phyloP scores from a whole-genome alignment of 2,329 filamentous ascomycete species.

The Cadophora sp. region DNA sequence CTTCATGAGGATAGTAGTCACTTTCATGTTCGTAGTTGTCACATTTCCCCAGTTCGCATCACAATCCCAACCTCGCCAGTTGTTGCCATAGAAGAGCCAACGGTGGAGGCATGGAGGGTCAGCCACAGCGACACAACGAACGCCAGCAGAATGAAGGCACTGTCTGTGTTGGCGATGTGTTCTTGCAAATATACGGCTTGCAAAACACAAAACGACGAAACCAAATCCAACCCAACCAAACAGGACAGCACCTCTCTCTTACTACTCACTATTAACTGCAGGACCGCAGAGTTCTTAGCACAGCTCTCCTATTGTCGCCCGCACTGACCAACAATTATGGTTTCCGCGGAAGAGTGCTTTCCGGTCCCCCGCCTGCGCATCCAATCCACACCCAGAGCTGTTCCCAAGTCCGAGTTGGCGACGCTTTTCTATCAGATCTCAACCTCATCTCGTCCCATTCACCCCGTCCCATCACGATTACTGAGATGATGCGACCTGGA shows the following conservation, averaged over 20 bases:
- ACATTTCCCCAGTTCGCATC: not conserved
- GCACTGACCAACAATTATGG: not conserved
- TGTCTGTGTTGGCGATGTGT: not conserved
- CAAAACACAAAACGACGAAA: no score
- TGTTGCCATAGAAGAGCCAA: constrained; percentile 4
- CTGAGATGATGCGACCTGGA: constrained; percentile 13
- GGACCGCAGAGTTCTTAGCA: not conserved
- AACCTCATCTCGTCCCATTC: constrained; percentile 11
- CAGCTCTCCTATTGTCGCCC: not conserved
- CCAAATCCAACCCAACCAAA: no score
- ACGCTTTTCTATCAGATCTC: constrained; percentile 18
- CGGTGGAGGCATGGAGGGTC: not conserved
- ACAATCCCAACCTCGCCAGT: not conserved
- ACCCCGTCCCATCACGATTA: not conserved
- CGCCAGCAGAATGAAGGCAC: not conserved
- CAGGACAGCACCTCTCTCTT: no score
- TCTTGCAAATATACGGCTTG: not conserved
- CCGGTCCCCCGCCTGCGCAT: constrained; percentile 9
- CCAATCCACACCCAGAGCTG: not conserved
- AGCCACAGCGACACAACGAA: not conserved
- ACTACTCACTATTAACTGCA: not conserved
- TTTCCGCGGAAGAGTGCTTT: constrained; percentile 1
- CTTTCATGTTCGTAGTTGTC: not conserved
- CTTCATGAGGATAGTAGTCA: not conserved
- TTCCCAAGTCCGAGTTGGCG: not conserved